These are phyloP conservation scores for Dicorynia guianensis DNA, from an alignment of 306 rosid genomes.

Conservation along the genomic window DNA sequence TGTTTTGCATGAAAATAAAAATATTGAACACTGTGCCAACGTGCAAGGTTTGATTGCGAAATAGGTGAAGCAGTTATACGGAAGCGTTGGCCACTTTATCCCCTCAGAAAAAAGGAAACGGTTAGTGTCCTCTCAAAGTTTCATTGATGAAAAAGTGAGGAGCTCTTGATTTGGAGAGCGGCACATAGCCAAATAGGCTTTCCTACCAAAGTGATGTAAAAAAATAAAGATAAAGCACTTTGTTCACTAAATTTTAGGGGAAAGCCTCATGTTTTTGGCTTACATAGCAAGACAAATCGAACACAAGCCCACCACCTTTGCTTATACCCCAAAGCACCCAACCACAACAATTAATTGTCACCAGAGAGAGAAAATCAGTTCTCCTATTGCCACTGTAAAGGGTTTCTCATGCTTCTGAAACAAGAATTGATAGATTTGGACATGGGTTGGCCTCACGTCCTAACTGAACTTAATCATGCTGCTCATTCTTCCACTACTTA, in stretches of 20 bases:
- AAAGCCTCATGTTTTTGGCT: conserved; percentile 56
- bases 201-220: conserved; percentile 59
- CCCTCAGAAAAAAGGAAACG: conserved; percentile 45
- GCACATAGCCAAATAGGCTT: conserved; percentile 48
- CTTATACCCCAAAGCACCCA: conserved; percentile 96
- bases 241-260: conserved; percentile 45
- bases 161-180: conserved; percentile 43
- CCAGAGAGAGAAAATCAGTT: conserved; percentile 43
- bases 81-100: conserved; percentile 40
- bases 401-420: conserved; percentile 75
- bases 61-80: conserved; percentile 37
- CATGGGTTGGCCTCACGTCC: conserved; percentile 67
- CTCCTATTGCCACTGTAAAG: conserved; percentile 46
- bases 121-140: conserved; percentile 75
- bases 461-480: conserved; percentile 80
- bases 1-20: conserved; percentile 25
- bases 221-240: conserved; percentile 24
- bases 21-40: conserved; percentile 33
- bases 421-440: conserved; percentile 72
- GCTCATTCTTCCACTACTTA: conserved; percentile 47
- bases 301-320: conserved; percentile 82
- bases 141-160: conserved; percentile 66
- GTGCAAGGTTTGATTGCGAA: conserved; percentile 44
- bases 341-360: conserved; percentile 75
- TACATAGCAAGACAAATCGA: conserved; percentile 81